A percentile compares a stretch with the other conserved stretches of the same genome.
Conservation (phyloP, 148 eudicot species). For the Silene uniflora region DNA sequence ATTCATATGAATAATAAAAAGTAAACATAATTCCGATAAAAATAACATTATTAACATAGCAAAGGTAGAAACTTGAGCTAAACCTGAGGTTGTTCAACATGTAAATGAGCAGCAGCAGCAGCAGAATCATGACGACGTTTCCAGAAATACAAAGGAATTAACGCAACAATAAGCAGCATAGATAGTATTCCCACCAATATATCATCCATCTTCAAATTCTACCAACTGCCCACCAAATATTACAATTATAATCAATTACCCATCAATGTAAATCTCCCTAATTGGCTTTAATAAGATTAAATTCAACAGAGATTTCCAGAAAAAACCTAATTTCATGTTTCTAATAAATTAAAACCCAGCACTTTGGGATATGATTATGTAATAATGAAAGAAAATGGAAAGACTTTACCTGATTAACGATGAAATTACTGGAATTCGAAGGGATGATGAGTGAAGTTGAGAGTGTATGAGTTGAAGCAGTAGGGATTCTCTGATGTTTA, state of each 20-base stretch:
- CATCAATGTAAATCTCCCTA: not conserved
- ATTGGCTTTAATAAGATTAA: not conserved
- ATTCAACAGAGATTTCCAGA: not conserved
- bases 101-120: slow-evolving; percentile 35
- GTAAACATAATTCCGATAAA: slow-evolving; percentile 2
- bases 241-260: not conserved
- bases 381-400: not conserved
- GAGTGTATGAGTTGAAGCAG: not conserved
- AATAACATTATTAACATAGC: not conserved
- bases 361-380: not conserved
- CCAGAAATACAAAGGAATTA: slow-evolving; percentile 87
- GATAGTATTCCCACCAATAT: slow-evolving; percentile 60
- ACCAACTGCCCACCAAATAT: slow-evolving; percentile 25
- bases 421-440: not conserved
- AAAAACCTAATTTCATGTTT: no score
- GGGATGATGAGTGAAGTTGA: not conserved
- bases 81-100: slow-evolving; percentile 76
- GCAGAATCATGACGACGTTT: slow-evolving; percentile 56
- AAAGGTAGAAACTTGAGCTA: not conserved
- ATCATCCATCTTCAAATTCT: slow-evolving; percentile 65
- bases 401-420: slow-evolving; percentile 10
- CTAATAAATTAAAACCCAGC: no score
- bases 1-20: not conserved
- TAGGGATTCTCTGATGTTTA: not conserved
- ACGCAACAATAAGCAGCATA: slow-evolving; percentile 50